These are phyloP conservation scores for Jaltomata sinuosa DNA, from an alignment of 257 asterid species.

Conservation along the genomic window DNA sequence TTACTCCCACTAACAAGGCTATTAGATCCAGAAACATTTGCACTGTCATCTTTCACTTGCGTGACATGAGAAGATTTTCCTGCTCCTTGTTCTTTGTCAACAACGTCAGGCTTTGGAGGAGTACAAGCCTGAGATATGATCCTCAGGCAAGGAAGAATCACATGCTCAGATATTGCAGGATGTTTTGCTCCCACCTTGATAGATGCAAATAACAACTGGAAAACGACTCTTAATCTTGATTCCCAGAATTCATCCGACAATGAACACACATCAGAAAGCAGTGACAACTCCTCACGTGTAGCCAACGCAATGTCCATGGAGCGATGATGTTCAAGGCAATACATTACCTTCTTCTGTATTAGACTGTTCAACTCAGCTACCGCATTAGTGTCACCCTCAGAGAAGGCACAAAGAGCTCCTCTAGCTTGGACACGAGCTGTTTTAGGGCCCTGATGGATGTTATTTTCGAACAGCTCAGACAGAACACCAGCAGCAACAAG, in stretches of 20 bases:
- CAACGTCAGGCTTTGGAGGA: conserved; percentile 88
- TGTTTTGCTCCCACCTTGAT: conserved; percentile 95
- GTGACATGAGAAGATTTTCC: conserved; percentile 55
- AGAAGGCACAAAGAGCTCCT: conserved; percentile 97
- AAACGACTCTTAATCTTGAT: conserved; percentile 83
- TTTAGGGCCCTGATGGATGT: conserved; percentile 97
- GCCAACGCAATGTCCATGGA: conserved; percentile 95
- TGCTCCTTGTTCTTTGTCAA: conserved; percentile 63
- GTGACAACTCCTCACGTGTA: conserved; percentile 85
- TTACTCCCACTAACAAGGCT: conserved; percentile 40
- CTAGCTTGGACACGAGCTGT: conserved; percentile 96
- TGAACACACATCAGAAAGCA: conserved; percentile 90
- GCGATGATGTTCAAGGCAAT: conserved; percentile 99
- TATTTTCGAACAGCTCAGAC: conserved; percentile 94
- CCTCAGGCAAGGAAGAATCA: conserved; percentile 92
- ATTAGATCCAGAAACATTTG: conserved; percentile 48
- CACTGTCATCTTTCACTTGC: conserved; percentile 52
- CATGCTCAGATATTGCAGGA: conserved; percentile 98
- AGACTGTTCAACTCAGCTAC: conserved; percentile 82
- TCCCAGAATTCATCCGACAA: conserved; percentile 99
- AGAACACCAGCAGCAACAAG: conserved; percentile 89
- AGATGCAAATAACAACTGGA: conserved; percentile 85
- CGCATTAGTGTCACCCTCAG: conserved; percentile 85
- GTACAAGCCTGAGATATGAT: conserved; percentile 91
- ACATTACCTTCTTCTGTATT: conserved; percentile 78